A percentile compares a stretch with the other conserved stretches of the same genome.
These are phyloP conservation scores for Lactifluus echinatus DNA, from an alignment of 768 basidiomycete genomes.

Conservation along the genomic window DNA sequence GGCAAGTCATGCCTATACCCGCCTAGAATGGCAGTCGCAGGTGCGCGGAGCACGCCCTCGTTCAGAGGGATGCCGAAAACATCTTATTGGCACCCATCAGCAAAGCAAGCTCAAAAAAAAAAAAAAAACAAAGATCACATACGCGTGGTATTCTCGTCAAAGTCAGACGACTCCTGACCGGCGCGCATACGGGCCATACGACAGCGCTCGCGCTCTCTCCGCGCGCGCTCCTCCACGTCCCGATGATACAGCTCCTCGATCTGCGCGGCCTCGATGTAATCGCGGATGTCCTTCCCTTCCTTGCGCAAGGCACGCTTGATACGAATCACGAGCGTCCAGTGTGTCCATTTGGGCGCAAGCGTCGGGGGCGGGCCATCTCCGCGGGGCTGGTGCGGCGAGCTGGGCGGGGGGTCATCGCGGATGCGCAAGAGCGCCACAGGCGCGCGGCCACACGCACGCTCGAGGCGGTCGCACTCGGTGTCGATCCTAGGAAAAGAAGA, in stretches of 20 bases:
- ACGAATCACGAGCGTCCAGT: conserved; percentile 10
- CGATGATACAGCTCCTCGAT: conserved; percentile 6
- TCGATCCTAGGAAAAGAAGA: conserved; percentile 1
- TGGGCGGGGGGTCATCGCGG: conserved; percentile 8
- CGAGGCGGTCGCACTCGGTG: conserved; percentile 13
- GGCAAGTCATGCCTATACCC: conserved; percentile 34
- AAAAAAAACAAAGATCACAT: neutral
- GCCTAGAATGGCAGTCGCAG: conserved; percentile 28
- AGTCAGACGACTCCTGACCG: neutral
- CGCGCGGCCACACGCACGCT: conserved; percentile 13
- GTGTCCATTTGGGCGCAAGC: conserved; percentile 15
- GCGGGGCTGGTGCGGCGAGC: conserved; percentile 13
- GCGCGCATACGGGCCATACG: conserved; percentile 7
- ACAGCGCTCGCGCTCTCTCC: conserved; percentile 11
- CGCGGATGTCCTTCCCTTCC: conserved; percentile 14
- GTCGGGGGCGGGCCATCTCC: neutral
- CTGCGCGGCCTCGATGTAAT: conserved; percentile 13
- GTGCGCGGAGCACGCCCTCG: conserved; percentile 28
- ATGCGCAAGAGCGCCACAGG: neutral
- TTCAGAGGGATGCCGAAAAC: conserved; percentile 32
- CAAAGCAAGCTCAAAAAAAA: neutral
- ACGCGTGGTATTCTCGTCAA: neutral
- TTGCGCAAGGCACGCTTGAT: conserved; percentile 12
- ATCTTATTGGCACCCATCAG: conserved; percentile 21
- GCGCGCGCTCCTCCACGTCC: conserved; percentile 15